Percentiles rank a stretch among this genome's conserved stretches.
phyloP scores from a whole-genome alignment of 2,329 filamentous ascomycete species.

The Colletotrichum gloeosporioides region DNA sequence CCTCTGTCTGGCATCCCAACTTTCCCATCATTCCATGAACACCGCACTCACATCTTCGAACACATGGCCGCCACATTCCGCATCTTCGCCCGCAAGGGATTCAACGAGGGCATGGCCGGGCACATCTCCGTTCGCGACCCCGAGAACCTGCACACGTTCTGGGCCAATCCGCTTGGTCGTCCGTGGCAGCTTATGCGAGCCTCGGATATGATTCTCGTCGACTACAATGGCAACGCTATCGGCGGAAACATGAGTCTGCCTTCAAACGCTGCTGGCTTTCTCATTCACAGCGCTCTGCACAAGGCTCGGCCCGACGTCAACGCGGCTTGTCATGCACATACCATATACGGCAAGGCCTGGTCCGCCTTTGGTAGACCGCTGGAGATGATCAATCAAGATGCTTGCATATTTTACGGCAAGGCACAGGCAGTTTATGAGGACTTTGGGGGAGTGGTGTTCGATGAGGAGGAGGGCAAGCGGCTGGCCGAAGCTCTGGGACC shows the following conservation, averaged over 20 bases:
- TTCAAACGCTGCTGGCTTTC: slow-evolving; percentile 71
- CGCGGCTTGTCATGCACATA: slow-evolving; percentile 74
- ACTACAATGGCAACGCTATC: slow-evolving; percentile 61
- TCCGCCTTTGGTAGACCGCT: slow-evolving; percentile 66
- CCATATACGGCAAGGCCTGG: slow-evolving; percentile 71
- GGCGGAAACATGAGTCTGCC: slow-evolving; percentile 47
- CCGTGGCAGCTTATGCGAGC: slow-evolving; percentile 68
- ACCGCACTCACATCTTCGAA: slow-evolving; percentile 58
- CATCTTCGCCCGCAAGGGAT: slow-evolving; percentile 61
- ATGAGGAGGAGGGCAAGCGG: slow-evolving; percentile 45
- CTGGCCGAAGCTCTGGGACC: background rate
- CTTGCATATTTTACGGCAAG: slow-evolving; percentile 65
- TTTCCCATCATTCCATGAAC: slow-evolving; percentile 32
- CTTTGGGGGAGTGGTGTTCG: slow-evolving; percentile 44
- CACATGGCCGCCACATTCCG: slow-evolving; percentile 67
- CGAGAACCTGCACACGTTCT: slow-evolving; percentile 63
- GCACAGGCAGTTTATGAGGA: background rate
- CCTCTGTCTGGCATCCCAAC: background rate
- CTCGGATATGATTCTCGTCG: slow-evolving; percentile 70
- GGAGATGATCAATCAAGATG: slow-evolving; percentile 75
- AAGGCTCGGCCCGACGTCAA: slow-evolving; percentile 69
- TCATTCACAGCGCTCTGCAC: slow-evolving; percentile 73
- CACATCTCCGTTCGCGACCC: slow-evolving; percentile 68
- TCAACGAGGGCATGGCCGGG: slow-evolving; percentile 66
- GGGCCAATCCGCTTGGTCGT: slow-evolving; percentile 66